Conservation (phyloP, 139 green algal species). For the Haematococcus sp. region DNA sequence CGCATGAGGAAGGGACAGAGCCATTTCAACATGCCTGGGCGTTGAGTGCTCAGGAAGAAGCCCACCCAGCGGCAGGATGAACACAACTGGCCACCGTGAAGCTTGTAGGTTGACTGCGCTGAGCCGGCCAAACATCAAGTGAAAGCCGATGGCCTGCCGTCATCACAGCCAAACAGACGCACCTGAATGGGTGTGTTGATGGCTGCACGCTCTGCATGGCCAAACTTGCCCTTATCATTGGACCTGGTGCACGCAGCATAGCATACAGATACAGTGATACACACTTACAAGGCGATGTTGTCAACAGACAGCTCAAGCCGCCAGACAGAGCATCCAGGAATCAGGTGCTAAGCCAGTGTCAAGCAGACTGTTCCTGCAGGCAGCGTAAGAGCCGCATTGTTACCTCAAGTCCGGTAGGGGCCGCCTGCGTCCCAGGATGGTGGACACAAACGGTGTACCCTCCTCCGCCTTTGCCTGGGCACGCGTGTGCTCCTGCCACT, state of each 20-base stretch:
- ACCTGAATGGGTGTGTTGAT: conserved; percentile 97
- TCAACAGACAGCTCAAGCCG: too few relatives aligned
- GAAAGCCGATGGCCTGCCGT: neutral
- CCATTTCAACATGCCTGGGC: neutral
- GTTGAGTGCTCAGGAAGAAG: neutral
- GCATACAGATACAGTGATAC: neutral
- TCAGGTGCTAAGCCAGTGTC: too few relatives aligned
- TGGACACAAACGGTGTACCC: conserved; percentile 28
- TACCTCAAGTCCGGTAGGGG: conserved; percentile 69
- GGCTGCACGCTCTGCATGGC: conserved; percentile 73
- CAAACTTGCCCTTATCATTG: neutral
- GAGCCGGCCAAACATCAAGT: too few relatives aligned
- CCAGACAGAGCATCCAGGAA: neutral
- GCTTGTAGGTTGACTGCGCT: neutral
- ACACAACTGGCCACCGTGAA: neutral
- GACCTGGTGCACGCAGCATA: conserved; percentile 1
- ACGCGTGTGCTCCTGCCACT: conserved; percentile 78
- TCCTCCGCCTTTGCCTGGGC: conserved; percentile 32
- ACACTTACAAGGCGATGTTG: too few relatives aligned
- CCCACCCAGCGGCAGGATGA: neutral
- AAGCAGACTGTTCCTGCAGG: neutral
- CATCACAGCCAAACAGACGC: neutral
- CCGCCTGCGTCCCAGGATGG: conserved; percentile 79
- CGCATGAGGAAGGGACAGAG: neutral
- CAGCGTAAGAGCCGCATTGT: neutral